A percentile compares a stretch with the other conserved stretches of the same genome.
These are phyloP conservation scores for Diplodia sapinea DNA, from an alignment of 2,329 filamentous ascomycete species.

Conservation along the genomic window DNA sequence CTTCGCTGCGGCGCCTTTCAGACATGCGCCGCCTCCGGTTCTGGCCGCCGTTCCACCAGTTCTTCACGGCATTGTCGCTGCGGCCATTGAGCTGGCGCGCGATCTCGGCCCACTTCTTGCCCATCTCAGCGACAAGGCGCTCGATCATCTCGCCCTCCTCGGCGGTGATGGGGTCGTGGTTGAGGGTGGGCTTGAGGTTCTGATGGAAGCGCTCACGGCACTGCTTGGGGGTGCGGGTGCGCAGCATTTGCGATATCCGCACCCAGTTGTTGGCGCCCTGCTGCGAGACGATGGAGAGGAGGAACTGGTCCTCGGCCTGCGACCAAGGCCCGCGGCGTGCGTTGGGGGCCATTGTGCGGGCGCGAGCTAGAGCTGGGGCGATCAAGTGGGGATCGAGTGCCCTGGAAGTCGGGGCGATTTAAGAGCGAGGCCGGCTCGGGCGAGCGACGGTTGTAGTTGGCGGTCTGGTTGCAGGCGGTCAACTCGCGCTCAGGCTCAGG, in stretches of 20 bases:
- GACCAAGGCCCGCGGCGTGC: slow-evolving; percentile 81
- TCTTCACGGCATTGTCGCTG: slow-evolving; percentile 96
- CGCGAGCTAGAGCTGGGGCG: too few species aligned
- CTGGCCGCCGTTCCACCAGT: slow-evolving; percentile 96
- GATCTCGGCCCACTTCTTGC: slow-evolving; percentile 93
- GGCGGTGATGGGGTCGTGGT: slow-evolving; percentile 77
- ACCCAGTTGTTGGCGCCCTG: slow-evolving; percentile 90
- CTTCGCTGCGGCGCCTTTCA: slow-evolving; percentile 37
- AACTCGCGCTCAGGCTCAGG: neutral
- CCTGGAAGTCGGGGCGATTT: slow-evolving; percentile 3
- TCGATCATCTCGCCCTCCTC: slow-evolving; percentile 78
- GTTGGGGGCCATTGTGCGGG: slow-evolving; percentile 26
- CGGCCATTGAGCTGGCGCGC: slow-evolving; percentile 79
- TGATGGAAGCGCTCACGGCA: slow-evolving; percentile 94
- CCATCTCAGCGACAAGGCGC: slow-evolving; percentile 75
- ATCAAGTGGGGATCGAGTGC: neutral
- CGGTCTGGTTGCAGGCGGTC: slow-evolving; percentile 12
- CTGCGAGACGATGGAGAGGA: slow-evolving; percentile 72
- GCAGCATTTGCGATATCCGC: slow-evolving; percentile 76
- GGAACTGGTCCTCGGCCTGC: slow-evolving; percentile 72
- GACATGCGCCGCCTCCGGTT: slow-evolving; percentile 69
- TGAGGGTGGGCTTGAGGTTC: slow-evolving; percentile 84
- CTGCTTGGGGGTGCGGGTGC: slow-evolving; percentile 86
- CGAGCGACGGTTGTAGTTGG: neutral
- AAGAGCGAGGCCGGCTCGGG: slow-evolving; percentile 10